A percentile compares a stretch with the other conserved stretches of the same genome.
Evolutionary conservation across 306 rosid genomes (phyloP).

Genomic region (Lathyrus aphaca): DNA sequence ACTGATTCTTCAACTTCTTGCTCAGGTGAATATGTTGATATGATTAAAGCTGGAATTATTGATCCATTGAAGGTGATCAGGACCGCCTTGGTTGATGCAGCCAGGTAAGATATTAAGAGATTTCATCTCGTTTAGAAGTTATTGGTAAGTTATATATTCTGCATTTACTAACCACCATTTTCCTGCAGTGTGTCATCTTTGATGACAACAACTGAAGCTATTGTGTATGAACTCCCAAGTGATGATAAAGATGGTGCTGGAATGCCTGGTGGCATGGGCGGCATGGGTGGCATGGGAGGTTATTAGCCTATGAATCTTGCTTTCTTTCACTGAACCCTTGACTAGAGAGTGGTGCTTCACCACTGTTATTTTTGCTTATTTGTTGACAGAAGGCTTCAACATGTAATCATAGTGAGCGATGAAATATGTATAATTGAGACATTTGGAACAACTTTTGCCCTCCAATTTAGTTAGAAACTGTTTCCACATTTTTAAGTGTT

Average conservation of each 20-base stretch:
- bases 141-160: neutral
- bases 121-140: neutral
- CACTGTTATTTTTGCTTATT: constrained; percentile 1
- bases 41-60: constrained; percentile 87
- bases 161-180: constrained; percentile 7
- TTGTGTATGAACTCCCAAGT: constrained; percentile 79
- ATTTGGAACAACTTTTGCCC: constrained; percentile 34
- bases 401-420: constrained; percentile 54
- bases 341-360: constrained; percentile 13
- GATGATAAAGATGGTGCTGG: constrained; percentile 69
- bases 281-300: constrained; percentile 71
- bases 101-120: constrained; percentile 58
- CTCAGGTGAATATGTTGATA: constrained; percentile 93
- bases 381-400: constrained; percentile 42
- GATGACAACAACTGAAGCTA: constrained; percentile 96
- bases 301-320: constrained; percentile 42
- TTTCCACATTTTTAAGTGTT: neutral
- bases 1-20: constrained; percentile 1
- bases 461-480: constrained; percentile 10
- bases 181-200: constrained; percentile 84
- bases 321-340: constrained; percentile 28
- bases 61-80: constrained; percentile 96
- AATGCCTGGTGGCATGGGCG: constrained; percentile 76
- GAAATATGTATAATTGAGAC: constrained; percentile 29
- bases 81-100: constrained; percentile 94